Percentiles rank a stretch among this genome's conserved stretches.
Evolutionary conservation across 176 grass and related monocot species (phyloP).

Genomic region (Oryza glaberrima): DNA sequence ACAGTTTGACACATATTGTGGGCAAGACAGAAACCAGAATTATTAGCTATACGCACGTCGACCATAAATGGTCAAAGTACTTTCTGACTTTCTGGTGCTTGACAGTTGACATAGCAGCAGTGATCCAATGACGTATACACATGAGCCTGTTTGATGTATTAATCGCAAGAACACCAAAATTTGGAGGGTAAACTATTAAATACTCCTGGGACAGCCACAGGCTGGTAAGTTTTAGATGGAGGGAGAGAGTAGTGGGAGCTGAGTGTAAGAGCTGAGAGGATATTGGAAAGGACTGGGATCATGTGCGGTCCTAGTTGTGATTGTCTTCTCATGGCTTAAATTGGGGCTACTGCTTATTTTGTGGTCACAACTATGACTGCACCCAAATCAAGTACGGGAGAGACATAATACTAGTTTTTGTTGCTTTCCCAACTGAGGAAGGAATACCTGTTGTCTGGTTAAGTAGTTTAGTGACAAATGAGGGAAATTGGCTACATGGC

Average conservation of each 20-base stretch:
- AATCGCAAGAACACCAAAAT: background rate
- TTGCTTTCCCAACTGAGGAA: background rate
- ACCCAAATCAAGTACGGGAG: background rate
- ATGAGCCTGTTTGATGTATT: background rate
- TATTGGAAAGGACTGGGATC: background rate
- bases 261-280: background rate
- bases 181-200: background rate
- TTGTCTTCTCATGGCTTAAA: background rate
- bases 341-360: background rate
- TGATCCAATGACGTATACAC: background rate
- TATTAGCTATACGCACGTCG: background rate
- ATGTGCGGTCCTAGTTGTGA: background rate
- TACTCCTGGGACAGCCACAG: background rate
- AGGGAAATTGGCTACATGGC: background rate
- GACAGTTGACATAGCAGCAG: background rate
- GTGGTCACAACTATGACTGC: background rate
- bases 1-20: background rate
- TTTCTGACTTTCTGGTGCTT: background rate
- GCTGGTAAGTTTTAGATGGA: too few relatives aligned
- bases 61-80: background rate
- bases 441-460: background rate
- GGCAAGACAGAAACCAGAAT: background rate
- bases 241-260: background rate
- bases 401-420: background rate
- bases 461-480: background rate